phyloP scores from a whole-genome alignment of 352 stramenopile genomes.

The Phytophthora pinifolia region DNA sequence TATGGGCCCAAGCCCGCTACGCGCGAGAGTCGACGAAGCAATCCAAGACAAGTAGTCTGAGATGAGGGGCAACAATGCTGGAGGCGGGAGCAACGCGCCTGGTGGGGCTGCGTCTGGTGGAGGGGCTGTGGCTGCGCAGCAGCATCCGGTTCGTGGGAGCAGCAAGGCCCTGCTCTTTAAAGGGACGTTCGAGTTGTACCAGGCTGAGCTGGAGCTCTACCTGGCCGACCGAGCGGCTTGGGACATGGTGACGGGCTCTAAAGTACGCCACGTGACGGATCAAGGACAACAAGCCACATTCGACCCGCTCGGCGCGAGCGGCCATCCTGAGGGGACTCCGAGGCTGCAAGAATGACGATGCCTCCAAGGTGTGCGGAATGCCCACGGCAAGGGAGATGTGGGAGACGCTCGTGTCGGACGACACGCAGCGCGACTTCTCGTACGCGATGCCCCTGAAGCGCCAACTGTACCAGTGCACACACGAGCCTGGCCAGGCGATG shows the following conservation, averaged over 20 bases:
- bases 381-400: not conserved
- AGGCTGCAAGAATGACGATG: slow-evolving; percentile 1
- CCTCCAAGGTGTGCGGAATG: not conserved
- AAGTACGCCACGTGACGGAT: not conserved
- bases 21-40: no score
- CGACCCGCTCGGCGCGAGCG: not conserved
- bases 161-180: not conserved
- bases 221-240: slow-evolving; percentile 5
- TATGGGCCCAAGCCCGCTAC: no score
- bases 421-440: not conserved
- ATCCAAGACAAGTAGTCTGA: no score
- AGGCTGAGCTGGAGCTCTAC: slow-evolving; percentile 7
- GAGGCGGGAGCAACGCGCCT: no score
- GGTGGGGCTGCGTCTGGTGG: no score
- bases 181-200: slow-evolving; percentile 12
- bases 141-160: not conserved
- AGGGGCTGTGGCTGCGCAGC: no score
- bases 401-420: not conserved
- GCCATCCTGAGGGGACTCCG: slow-evolving; percentile 2
- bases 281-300: not conserved
- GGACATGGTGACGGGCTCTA: not conserved
- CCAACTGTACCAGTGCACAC: not conserved
- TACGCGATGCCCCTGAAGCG: not conserved
- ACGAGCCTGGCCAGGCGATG: not conserved
- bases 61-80: no score